Evolutionary conservation across 768 basidiomycete genomes (phyloP).

Genomic region (Goffeauzyma gilvescens): DNA sequence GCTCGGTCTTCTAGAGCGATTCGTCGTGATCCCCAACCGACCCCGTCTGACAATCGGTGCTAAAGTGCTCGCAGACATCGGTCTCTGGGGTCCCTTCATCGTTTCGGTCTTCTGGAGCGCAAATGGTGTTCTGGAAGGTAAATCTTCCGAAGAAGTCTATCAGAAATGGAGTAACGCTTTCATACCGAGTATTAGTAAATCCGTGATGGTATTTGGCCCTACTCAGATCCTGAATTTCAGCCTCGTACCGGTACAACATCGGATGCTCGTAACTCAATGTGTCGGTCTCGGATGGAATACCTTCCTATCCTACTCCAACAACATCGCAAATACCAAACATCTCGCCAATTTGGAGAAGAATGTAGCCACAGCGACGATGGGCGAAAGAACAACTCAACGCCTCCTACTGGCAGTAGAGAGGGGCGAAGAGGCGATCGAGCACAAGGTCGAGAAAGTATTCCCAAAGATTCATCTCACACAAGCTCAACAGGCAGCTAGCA

Average conservation of each 20-base stretch:
- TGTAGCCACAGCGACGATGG: too few relatives aligned
- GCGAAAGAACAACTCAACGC: too few relatives aligned
- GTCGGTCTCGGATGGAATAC: conserved; percentile 26
- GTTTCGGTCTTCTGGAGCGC: conserved; percentile 12
- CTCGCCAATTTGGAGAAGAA: too few relatives aligned
- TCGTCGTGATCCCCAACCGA: conserved; percentile 13
- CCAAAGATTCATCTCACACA: not conserved
- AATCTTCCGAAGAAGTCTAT: conserved; percentile 16
- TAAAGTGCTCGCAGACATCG: conserved; percentile 16
- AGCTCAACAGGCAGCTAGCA: too few relatives aligned
- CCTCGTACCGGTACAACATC: conserved; percentile 23
- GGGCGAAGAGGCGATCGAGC: too few relatives aligned
- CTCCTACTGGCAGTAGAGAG: too few relatives aligned
- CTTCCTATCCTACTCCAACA: conserved; percentile 27
- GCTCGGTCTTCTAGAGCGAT: conserved; percentile 16
- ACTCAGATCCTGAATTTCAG: conserved; percentile 27
- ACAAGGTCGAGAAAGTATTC: too few relatives aligned
- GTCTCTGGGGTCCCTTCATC: conserved; percentile 27
- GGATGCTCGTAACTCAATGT: conserved; percentile 15
- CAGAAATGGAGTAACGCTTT: conserved; percentile 15
- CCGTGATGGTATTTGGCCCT: conserved; percentile 10
- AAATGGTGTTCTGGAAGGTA: conserved; percentile 23
- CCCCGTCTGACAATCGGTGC: conserved; percentile 14
- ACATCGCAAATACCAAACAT: too few relatives aligned
- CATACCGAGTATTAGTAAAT: conserved; percentile 4